Conservation (phyloP, 2,329 filamentous ascomycete species). For the Paecilomyces formosus region DNA sequence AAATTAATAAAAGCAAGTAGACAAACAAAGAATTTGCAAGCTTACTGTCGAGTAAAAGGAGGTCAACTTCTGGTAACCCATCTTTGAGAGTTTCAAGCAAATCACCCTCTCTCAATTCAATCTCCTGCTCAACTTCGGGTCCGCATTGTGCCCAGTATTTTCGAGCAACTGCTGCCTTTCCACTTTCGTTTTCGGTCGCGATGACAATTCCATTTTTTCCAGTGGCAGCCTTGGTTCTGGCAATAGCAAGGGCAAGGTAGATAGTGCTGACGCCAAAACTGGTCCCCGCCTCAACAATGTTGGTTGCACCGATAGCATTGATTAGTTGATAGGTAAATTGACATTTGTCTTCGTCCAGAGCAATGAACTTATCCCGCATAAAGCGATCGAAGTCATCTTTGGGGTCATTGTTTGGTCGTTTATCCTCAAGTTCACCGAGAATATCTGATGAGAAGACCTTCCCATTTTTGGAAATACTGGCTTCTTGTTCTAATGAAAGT, state of each 20-base stretch:
- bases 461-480: conserved; percentile 8
- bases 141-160: conserved; percentile 30
- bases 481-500: conserved; percentile 15
- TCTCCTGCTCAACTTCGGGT: conserved; percentile 18
- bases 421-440: conserved; percentile 8
- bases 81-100: conserved; percentile 31
- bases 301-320: conserved; percentile 14
- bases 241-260: conserved; percentile 34
- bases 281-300: conserved; percentile 35
- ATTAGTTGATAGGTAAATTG: conserved; percentile 28
- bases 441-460: conserved; percentile 14
- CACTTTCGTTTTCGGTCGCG: conserved; percentile 30
- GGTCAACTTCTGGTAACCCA: conserved; percentile 22
- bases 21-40: no score
- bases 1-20: no score
- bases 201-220: conserved; percentile 26
- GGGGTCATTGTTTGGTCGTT: neutral
- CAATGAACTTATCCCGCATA: conserved; percentile 35
- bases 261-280: conserved; percentile 38
- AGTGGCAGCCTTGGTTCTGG: conserved; percentile 12
- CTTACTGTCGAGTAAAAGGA: conserved; percentile 29
- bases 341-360: conserved; percentile 34
- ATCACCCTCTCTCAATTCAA: conserved; percentile 36
- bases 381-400: conserved; percentile 13
- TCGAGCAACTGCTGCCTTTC: conserved; percentile 23